These are phyloP conservation scores for Tuber calosporum DNA, from an alignment of 495 filamentous ascomycete genomes.

Conservation along the genomic window DNA sequence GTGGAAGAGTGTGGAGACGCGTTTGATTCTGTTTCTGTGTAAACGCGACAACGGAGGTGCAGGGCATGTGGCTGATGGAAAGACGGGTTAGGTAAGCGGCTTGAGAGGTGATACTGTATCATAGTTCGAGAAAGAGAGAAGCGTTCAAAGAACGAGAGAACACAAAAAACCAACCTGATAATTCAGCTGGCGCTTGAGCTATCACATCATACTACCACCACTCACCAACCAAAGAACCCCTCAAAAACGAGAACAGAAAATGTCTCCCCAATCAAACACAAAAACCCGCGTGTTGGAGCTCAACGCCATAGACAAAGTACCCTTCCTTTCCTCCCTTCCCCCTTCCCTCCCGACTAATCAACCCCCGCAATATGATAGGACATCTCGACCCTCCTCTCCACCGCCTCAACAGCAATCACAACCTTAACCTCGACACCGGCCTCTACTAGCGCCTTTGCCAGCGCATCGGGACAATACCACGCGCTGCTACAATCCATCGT, in stretches of 20 bases:
- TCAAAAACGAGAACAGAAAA: constrained; percentile 9
- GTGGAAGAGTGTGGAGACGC: background rate
- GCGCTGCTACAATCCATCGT: constrained; percentile 53
- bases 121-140: background rate
- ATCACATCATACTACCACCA: background rate
- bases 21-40: background rate
- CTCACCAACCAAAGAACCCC: background rate
- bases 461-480: constrained; percentile 55
- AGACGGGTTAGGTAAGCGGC: background rate
- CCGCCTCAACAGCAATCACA: constrained; percentile 32
- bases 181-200: background rate
- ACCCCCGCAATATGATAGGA: constrained; percentile 15
- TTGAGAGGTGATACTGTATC: background rate
- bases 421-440: constrained; percentile 30
- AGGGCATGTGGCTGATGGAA: background rate
- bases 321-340: background rate
- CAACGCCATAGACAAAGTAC: constrained; percentile 36
- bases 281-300: constrained; percentile 34
- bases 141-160: background rate
- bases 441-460: constrained; percentile 45
- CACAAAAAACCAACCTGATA: background rate
- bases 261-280: constrained; percentile 26
- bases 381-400: constrained; percentile 35
- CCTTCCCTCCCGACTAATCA: constrained; percentile 6
- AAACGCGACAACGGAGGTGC: background rate